Conservation (phyloP, 1,284 basidiomycete genomes). For the Xanthoconium separans region DNA sequence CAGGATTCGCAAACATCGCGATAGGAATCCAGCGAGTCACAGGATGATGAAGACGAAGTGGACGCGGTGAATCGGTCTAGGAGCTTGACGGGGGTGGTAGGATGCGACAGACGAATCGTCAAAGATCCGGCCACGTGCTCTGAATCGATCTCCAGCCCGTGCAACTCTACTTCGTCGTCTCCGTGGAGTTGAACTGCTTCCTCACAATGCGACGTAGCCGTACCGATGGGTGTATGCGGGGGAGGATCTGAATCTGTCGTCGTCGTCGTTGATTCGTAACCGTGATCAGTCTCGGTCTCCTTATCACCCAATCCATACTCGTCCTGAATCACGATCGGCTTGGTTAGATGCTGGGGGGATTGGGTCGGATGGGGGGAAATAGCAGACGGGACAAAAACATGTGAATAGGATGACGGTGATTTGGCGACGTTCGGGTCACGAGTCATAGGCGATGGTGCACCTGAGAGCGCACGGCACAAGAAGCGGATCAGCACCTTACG, state of each 20-base stretch:
- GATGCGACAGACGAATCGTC: conserved; percentile 7
- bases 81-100: conserved; percentile 19
- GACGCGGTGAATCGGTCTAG: conserved; percentile 9
- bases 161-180: conserved; percentile 15
- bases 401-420: conserved; percentile 1
- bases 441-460: conserved; percentile 14
- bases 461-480: conserved; percentile 9
- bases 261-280: conserved; percentile 28
- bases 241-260: conserved; percentile 31
- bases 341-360: background rate
- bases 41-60: conserved; percentile 2
- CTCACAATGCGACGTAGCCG: conserved; percentile 2
- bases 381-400: conserved; percentile 1
- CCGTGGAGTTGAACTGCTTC: conserved; percentile 9
- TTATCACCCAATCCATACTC: conserved; percentile 13
- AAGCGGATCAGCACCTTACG: conserved; percentile 13
- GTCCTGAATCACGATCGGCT: conserved; percentile 3
- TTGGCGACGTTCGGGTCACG: conserved; percentile 13
- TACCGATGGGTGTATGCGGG: conserved; percentile 28
- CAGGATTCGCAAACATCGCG: conserved; percentile 8
- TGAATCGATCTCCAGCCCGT: conserved; percentile 14
- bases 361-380: conserved; percentile 1
- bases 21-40: background rate
- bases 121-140: conserved; percentile 2
- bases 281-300: conserved; percentile 28